A percentile compares a stretch with the other conserved stretches of the same genome.
These are phyloP conservation scores for Anthracocystis panici-leucophaei DNA, from an alignment of 1,284 basidiomycete genomes.

Conservation along the genomic window DNA sequence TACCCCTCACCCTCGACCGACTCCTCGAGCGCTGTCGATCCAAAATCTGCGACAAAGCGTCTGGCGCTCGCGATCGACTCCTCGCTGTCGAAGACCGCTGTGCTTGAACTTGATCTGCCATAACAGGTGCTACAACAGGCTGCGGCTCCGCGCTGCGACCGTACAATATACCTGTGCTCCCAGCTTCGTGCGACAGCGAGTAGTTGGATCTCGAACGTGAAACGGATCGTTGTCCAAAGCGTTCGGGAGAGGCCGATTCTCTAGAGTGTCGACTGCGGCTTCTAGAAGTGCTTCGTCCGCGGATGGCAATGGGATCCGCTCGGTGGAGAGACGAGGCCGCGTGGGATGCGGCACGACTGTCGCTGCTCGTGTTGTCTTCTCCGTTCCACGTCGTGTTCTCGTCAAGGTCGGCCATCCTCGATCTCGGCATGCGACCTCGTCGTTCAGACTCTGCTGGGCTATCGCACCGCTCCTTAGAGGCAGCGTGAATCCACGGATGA, in stretches of 20 bases:
- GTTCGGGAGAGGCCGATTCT: slow-evolving; percentile 39
- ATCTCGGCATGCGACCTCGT: slow-evolving; percentile 36
- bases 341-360: slow-evolving; percentile 21
- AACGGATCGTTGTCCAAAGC: slow-evolving; percentile 25
- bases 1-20: slow-evolving; percentile 21
- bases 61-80: slow-evolving; percentile 50
- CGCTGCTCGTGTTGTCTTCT: slow-evolving; percentile 28
- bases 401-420: slow-evolving; percentile 50
- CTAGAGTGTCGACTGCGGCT: slow-evolving; percentile 52
- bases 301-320: slow-evolving; percentile 35
- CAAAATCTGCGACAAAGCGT: slow-evolving; percentile 52
- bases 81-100: slow-evolving; percentile 43
- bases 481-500: slow-evolving; percentile 18
- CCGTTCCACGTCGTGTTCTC: slow-evolving; percentile 54
- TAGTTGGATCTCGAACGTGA: slow-evolving; percentile 32
- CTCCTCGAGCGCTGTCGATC: slow-evolving; percentile 39
- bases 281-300: slow-evolving; percentile 41
- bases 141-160: slow-evolving; percentile 41
- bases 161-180: slow-evolving; percentile 18
- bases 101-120: slow-evolving; percentile 36
- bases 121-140: slow-evolving; percentile 9
- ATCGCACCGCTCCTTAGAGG: slow-evolving; percentile 37
- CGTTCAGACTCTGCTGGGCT: slow-evolving; percentile 51
- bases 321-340: slow-evolving; percentile 15
- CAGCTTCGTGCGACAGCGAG: slow-evolving; percentile 32